A percentile compares a stretch with the other conserved stretches of the same genome.
Conservation (phyloP, 1,284 basidiomycete species). For the Stygiomarasmius scandens region DNA sequence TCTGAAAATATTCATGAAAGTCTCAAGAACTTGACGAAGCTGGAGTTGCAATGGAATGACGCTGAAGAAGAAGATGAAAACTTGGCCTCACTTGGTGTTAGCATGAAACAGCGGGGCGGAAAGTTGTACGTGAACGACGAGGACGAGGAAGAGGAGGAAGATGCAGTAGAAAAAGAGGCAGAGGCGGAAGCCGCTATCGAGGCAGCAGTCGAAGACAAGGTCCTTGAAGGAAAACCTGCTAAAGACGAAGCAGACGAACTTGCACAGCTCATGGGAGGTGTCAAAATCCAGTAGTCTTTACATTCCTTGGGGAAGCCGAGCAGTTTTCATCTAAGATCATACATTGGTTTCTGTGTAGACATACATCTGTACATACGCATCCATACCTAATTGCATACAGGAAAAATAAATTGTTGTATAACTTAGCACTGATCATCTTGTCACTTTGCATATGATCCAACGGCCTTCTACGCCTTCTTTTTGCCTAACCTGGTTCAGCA, state of each 20-base stretch:
- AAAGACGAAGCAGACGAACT: slow-evolving; percentile 52
- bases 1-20: slow-evolving; percentile 66
- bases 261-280: slow-evolving; percentile 62
- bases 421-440: neutral
- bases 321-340: neutral
- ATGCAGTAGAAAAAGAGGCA: slow-evolving; percentile 58
- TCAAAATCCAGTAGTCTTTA: slow-evolving; percentile 38
- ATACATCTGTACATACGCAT: neutral
- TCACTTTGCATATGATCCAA: slow-evolving; percentile 43
- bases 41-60: slow-evolving; percentile 91
- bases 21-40: slow-evolving; percentile 56
- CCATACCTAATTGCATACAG: neutral
- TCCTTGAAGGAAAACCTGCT: slow-evolving; percentile 28
- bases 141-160: slow-evolving; percentile 82
- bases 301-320: neutral
- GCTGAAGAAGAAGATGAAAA: slow-evolving; percentile 81
- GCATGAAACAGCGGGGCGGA: slow-evolving; percentile 71
- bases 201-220: slow-evolving; percentile 26
- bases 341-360: neutral
- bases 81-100: slow-evolving; percentile 64
- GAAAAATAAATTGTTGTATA: neutral
- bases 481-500: slow-evolving; percentile 47
- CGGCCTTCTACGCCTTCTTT: slow-evolving; percentile 57
- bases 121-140: slow-evolving; percentile 64
- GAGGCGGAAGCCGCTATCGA: slow-evolving; percentile 43